A percentile compares a stretch with the other conserved stretches of the same genome.
phyloP scores from a whole-genome alignment of 176 grass and related monocot species.

The Tuctoria greenei region DNA sequence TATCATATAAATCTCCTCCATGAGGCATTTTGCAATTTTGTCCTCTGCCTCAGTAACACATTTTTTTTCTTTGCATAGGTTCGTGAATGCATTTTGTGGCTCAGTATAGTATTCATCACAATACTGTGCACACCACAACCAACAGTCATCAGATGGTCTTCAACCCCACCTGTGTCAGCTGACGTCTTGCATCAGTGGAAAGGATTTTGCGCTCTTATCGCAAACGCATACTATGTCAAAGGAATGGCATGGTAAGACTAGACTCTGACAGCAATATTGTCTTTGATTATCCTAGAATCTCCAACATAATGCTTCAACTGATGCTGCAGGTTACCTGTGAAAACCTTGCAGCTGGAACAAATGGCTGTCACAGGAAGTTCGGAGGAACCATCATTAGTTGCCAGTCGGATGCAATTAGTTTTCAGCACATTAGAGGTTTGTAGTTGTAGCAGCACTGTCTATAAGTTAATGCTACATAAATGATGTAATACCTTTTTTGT shows the following conservation, averaged over 20 bases:
- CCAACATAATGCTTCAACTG: slow-evolving; percentile 21
- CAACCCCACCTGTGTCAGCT: slow-evolving; percentile 66
- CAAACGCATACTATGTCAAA: slow-evolving; percentile 89
- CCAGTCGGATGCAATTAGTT: slow-evolving; percentile 86
- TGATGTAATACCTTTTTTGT: not conserved
- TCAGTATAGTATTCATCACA: slow-evolving; percentile 95
- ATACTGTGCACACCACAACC: slow-evolving; percentile 92
- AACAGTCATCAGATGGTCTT: slow-evolving; percentile 89
- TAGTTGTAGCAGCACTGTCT: slow-evolving; percentile 10
- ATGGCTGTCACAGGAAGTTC: slow-evolving; percentile 79
- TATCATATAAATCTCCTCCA: slow-evolving; percentile 4
- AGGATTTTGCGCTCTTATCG: slow-evolving; percentile 92
- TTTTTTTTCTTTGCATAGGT: slow-evolving; percentile 37
- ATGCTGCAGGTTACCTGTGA: slow-evolving; percentile 78
- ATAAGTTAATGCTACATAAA: not conserved
- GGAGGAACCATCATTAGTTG: slow-evolving; percentile 85
- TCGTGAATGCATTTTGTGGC: slow-evolving; percentile 84
- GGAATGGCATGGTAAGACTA: slow-evolving; percentile 90
- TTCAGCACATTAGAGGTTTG: slow-evolving; percentile 96
- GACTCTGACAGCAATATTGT: not conserved
- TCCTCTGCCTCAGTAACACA: not conserved
- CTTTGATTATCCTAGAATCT: not conserved
- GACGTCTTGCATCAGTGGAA: slow-evolving; percentile 90
- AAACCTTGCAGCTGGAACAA: slow-evolving; percentile 88
- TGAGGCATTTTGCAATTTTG: not conserved